These are phyloP conservation scores for Stephania japonica DNA, from an alignment of 164 flowering plant genomes.

Conservation along the genomic window DNA sequence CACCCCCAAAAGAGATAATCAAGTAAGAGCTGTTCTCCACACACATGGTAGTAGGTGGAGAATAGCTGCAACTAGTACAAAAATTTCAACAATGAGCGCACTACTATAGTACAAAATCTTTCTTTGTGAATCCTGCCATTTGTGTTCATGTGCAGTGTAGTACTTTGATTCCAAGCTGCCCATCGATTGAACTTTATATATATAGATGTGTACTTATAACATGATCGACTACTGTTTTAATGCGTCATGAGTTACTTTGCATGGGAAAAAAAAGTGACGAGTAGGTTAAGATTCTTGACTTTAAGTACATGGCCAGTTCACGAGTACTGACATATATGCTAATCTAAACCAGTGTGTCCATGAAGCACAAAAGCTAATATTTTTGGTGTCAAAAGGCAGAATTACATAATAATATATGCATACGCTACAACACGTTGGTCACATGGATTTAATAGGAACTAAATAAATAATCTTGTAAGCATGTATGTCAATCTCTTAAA, in stretches of 20 bases:
- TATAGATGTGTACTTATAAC: neutral
- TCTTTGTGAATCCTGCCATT: neutral
- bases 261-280: neutral
- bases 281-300: neutral
- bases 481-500: neutral
- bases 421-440: neutral
- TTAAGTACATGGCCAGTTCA: neutral
- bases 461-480: neutral
- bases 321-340: neutral
- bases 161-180: neutral
- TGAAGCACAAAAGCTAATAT: neutral
- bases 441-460: neutral
- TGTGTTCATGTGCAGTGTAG: neutral
- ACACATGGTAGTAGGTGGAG: neutral
- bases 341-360: neutral
- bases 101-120: neutral
- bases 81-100: neutral
- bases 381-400: neutral
- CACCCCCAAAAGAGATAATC: neutral
- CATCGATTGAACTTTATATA: neutral
- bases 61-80: neutral
- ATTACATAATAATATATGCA: neutral
- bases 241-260: neutral
- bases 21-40: neutral
- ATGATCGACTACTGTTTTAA: neutral